A percentile compares a stretch with the other conserved stretches of the same genome.
phyloP scores from a whole-genome alignment of 495 filamentous ascomycete species.

The Immersiella caudata region DNA sequence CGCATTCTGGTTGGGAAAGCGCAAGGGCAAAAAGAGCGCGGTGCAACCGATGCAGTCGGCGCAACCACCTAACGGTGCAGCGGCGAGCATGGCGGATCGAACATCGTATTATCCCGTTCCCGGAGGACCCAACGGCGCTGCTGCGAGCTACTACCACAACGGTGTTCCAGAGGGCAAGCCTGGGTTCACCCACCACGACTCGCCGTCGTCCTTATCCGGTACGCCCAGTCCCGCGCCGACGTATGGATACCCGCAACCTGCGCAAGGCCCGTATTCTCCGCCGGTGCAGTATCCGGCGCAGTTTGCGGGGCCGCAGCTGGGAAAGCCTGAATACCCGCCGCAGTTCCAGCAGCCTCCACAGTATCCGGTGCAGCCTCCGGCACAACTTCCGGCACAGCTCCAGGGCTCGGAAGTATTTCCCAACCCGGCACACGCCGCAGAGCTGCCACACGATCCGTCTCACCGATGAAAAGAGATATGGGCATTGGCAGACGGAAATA shows the following conservation, averaged over 20 bases:
- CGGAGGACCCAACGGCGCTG: too few relatives aligned
- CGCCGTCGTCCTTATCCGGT: background rate
- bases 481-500: background rate
- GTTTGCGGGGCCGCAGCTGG: background rate
- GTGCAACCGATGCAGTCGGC: background rate
- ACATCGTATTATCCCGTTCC: too few relatives aligned
- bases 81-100: background rate
- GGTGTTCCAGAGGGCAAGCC: background rate
- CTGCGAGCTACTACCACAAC: background rate
- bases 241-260: background rate
- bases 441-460: background rate
- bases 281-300: constrained; percentile 8
- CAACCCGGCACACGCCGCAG: background rate
- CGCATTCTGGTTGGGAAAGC: constrained; percentile 7
- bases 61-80: background rate
- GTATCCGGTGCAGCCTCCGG: background rate
- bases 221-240: background rate
- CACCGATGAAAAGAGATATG: background rate
- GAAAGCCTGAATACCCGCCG: too few relatives aligned
- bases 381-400: background rate
- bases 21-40: background rate
- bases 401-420: background rate
- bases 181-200: background rate
- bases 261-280: constrained; percentile 4
- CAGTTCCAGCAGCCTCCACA: background rate